Conservation (phyloP, 1,284 basidiomycete genomes). For the Rhodotorula glutinis region DNA sequence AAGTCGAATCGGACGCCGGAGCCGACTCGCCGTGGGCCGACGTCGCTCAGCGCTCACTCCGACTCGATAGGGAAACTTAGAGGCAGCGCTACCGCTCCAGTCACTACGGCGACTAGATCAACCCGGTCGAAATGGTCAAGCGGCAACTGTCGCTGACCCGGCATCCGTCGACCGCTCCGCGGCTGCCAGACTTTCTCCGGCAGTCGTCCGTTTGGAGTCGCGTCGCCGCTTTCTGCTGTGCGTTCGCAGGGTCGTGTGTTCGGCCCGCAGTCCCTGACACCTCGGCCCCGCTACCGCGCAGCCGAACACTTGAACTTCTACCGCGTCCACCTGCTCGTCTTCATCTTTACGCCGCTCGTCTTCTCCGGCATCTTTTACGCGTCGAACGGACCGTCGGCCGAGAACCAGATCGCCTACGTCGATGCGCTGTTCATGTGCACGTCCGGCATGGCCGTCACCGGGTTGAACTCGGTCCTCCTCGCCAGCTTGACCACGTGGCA, state of each 20-base stretch:
- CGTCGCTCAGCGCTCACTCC: too few species aligned
- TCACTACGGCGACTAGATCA: too few species aligned
- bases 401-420: constrained; percentile 46
- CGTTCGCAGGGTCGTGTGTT: background rate
- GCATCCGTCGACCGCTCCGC: constrained; percentile 23
- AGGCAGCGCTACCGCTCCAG: too few species aligned
- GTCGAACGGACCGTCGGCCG: constrained; percentile 42
- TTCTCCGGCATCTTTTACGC: constrained; percentile 49
- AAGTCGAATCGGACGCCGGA: too few species aligned
- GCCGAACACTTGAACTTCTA: constrained; percentile 38
- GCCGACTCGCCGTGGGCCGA: too few species aligned
- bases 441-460: constrained; percentile 26
- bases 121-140: too few species aligned
- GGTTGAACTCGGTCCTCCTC: constrained; percentile 39
- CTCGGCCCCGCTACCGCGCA: background rate
- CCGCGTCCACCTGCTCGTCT: constrained; percentile 48
- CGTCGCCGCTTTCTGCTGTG: constrained; percentile 18
- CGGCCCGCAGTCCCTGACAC: too few species aligned
- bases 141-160: constrained; percentile 17
- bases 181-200: constrained; percentile 19
- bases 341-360: constrained; percentile 48
- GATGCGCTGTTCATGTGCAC: constrained; percentile 46
- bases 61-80: too few species aligned
- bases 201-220: constrained; percentile 9
- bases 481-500: constrained; percentile 37